phyloP scores from a whole-genome alignment of 306 rosid species.

The Trifolium subterraneum region DNA sequence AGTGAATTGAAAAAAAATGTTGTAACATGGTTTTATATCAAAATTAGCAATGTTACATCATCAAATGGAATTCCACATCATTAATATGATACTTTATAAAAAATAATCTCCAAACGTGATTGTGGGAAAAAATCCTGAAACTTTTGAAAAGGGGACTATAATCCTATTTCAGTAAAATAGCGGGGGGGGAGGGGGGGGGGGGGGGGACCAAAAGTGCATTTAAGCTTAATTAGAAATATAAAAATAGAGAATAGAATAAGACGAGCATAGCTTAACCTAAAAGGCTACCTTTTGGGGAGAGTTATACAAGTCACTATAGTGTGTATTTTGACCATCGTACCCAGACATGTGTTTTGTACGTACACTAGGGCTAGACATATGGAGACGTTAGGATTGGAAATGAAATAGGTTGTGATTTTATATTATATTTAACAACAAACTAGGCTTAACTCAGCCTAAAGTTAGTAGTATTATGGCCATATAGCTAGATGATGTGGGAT shows the following conservation, averaged over 20 bases:
- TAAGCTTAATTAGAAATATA: background rate
- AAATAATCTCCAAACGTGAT: background rate
- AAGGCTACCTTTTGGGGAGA: slow-evolving; percentile 4
- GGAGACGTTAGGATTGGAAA: background rate
- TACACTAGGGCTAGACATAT: background rate
- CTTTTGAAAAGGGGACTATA: background rate
- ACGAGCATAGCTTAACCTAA: background rate
- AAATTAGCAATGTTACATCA: background rate
- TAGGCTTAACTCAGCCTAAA: background rate
- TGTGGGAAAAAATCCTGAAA: too few species aligned
- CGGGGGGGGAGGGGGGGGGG: too few species aligned
- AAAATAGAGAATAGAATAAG: background rate
- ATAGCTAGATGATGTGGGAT: background rate
- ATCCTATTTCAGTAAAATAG: too few species aligned
- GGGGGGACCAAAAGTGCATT: background rate
- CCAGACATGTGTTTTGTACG: background rate
- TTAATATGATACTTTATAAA: too few species aligned
- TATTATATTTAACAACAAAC: background rate
- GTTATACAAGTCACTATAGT: background rate
- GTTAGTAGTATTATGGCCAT: background rate
- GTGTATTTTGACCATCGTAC: background rate
- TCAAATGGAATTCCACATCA: background rate
- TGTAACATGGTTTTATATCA: background rate
- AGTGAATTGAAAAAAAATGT: background rate
- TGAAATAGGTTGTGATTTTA: background rate